Base-by-base conservation (phyloP, 2,329 filamentous ascomycete genomes). In the Calonectria pteridis region DNA sequence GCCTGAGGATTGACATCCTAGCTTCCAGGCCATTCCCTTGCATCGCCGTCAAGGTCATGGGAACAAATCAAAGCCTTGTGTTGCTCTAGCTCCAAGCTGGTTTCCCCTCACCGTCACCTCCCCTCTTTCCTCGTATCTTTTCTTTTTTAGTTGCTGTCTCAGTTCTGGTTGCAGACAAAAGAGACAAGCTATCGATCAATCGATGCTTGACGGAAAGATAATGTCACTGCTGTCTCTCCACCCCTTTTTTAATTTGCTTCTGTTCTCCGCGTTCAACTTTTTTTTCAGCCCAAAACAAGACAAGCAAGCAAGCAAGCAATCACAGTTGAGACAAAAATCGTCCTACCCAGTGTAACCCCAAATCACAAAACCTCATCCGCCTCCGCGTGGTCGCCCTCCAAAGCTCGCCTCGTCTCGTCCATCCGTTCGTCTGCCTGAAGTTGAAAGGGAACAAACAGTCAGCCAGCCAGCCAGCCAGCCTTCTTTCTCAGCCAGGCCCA, bases 1-100 rank as follows among this genome's bases (percentile, higher is more conserved):
- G 51, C 55, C 55, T 69, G 20, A 71, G 67, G 73, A 67, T 72
- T 67, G 49, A 26, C 50, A 71, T 68, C 71, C 51, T 73, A 74
- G 71, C 37, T 63, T 63, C 35, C 59, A 59, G 35, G 26, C 9
- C 59, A n/a, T 72, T 77, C 69, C 49, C 59, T 69, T 74, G 71
- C 76, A 76, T 79, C 35, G 51, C 49, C 28, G 35, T 40, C 37
- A n/a, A 65, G 63, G 71, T 74, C 76, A 78, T 71, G 72, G 37
- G 65, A 46, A 43, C 26, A 53, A 43, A 50, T 35, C 67, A 63
- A 37, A n/a, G 43, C 20, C 35, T 51, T 67, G 53, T 43, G 67
- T 33, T 33, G 37, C 46, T 55, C 43, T 49, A 69, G 43, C 67
- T 51, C 37, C n/a, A 40, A 20, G 28, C 49, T 23, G 31, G 14